Evolutionary conservation across 1,284 basidiomycete genomes (phyloP).

Genomic region (Paramarasmius palmivorus): DNA sequence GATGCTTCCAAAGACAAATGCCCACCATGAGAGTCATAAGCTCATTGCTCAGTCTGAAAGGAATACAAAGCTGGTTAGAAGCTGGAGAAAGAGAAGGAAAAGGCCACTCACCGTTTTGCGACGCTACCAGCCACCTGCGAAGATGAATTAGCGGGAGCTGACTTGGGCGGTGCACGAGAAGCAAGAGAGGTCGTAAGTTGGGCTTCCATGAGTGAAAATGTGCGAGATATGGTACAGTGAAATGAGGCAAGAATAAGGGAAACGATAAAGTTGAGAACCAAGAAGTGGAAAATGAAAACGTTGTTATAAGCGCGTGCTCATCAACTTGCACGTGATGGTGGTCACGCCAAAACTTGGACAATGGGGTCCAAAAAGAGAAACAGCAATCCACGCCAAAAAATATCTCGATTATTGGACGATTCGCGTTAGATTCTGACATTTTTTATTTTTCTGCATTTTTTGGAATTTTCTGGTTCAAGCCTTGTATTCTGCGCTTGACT

Average conservation of each 20-base stretch:
- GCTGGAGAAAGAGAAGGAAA: slow-evolving; percentile 6
- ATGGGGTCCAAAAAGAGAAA: too few relatives aligned
- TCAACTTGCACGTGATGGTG: slow-evolving; percentile 7
- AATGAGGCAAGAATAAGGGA: slow-evolving; percentile 2
- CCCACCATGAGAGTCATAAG: slow-evolving; percentile 82
- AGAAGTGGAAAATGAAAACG: slow-evolving; percentile 2
- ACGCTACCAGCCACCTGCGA: slow-evolving; percentile 70
- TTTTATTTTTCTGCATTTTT: too few relatives aligned
- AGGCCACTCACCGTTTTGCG: slow-evolving; percentile 64
- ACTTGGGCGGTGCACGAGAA: slow-evolving; percentile 49
- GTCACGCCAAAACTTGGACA: not conserved
- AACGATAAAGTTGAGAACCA: slow-evolving; percentile 1
- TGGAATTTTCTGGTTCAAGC: too few relatives aligned
- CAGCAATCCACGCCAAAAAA: too few relatives aligned
- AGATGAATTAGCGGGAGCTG: slow-evolving; percentile 48
- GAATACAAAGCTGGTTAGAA: slow-evolving; percentile 14
- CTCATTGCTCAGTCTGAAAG: slow-evolving; percentile 67
- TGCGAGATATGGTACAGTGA: slow-evolving; percentile 1
- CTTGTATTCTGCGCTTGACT: too few relatives aligned
- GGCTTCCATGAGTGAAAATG: slow-evolving; percentile 49
- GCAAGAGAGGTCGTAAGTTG: slow-evolving; percentile 69
- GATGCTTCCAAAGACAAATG: not conserved
- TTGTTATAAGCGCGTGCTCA: not conserved
- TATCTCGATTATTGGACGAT: too few relatives aligned
- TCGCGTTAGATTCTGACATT: too few relatives aligned